Conservation (phyloP, 2,329 filamentous ascomycete genomes). For the Fonsecaea multimorphosa region DNA sequence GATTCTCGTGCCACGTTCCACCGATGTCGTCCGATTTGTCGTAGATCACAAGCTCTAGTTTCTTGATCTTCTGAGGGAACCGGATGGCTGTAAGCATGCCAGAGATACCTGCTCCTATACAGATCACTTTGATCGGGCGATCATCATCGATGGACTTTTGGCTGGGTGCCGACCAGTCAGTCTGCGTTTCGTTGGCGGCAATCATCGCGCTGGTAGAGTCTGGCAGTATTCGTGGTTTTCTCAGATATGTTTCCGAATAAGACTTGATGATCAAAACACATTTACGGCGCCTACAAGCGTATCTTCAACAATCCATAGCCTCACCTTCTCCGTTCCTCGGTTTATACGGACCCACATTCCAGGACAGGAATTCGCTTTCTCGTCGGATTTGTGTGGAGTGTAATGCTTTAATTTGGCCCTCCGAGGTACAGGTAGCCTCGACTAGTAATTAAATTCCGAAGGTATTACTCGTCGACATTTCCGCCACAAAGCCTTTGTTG, state of each 20-base stretch:
- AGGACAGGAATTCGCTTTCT: not conserved
- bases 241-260: not conserved
- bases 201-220: not conserved
- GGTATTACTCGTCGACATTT: not conserved
- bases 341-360: not conserved
- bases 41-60: constrained; percentile 50
- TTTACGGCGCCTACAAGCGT: not conserved
- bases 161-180: not conserved
- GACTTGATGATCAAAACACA: not conserved
- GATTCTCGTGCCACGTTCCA: constrained; percentile 51
- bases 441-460: not conserved
- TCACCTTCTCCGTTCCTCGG: constrained; percentile 1
- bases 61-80: constrained; percentile 9
- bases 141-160: not conserved
- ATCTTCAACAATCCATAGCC: not conserved
- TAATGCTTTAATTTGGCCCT: not conserved
- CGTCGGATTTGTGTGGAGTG: not conserved
- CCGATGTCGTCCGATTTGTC: constrained; percentile 51
- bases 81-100: constrained; percentile 48
- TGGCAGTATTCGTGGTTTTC: not conserved
- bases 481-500: not conserved
- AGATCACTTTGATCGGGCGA: constrained; percentile 14
- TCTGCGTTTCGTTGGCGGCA: not conserved
- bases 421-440: not conserved
- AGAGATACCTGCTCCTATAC: constrained; percentile 50